Base-by-base conservation (phyloP, 75 land plant genomes). In the Pinus taeda region DNA sequence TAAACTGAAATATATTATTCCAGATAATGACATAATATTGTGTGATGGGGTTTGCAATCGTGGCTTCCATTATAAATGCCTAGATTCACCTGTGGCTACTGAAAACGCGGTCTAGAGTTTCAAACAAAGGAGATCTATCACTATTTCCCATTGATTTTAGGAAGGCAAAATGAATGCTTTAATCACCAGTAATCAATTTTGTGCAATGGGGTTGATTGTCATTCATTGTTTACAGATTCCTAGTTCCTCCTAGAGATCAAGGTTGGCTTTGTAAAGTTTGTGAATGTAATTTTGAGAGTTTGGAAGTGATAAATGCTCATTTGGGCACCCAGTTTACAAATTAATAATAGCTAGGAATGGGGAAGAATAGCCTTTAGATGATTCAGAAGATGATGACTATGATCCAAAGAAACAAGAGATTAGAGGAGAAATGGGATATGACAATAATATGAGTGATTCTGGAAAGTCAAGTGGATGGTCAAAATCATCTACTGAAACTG, bases 241-340 rank as follows among this genome's bases (percentile, higher is more conserved):
- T 82, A 93, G 93, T 93, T 78, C 93, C 93, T 83, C 92, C 89
- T 57, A 92, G 86, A 74, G 97, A 91, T 77, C 87, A 94, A 75
- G 94, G 94, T 18, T 94, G 97, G 97, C 82, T 94, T 53, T 94
- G 97, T 85, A 90, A 84, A 75, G 86, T 82, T 76, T 94, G 97
- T 75, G 88, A 87, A 29, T 85, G 85, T 62, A 94, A 87, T 81
- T 76, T 83, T 81, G 92, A 90, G 74, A 85, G 85, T 13, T 76
- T 92, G n/a, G 92, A 92, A 71, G 80, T 84, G 33, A 78, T 90
- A 62, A 94, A 94, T 87, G 97, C 95, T 61, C 86, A 94, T 85
- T 79, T 94, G 55, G 90, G 91, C 11, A 94, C 97, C 29, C 66
- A 71, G 45, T 92, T 90, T 70, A 78, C 87, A 17, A 17, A 56